Evolutionary conservation across 371 early-diverging fungal species (phyloP), one percentile per base, ranked within the genome.

Genomic region (Mortierella polycephala): DNA sequence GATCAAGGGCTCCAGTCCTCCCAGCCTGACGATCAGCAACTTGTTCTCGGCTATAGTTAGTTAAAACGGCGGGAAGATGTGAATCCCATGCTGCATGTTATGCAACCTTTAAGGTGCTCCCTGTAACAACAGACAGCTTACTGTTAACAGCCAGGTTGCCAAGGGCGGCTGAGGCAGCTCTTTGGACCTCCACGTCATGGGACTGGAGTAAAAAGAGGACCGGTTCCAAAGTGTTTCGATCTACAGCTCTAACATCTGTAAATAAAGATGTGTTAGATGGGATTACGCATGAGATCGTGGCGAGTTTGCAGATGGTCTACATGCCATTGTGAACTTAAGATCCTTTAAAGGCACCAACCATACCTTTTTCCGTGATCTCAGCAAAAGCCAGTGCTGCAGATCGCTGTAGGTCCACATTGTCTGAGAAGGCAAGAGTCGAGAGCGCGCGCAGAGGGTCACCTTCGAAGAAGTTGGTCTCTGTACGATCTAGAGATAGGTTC

Each of bases 341-440:
- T 30, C 4, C 30, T 30, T 30, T 30, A 30, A 30, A 30, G 30
- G 4, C 30, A 30, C 30, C 44, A 23, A 30, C 30, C 44, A 23
- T 71, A 89, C 90, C 90, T 83, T 90, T 91, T 77, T 96, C 97
- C 9, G 96, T 94, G 49, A 96, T 91, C 84, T 96, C 96, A 50
- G 95, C 96, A 85, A 96, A 96, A 1, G 95, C 95, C 57, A 95
- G 83, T 21, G 97, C 96, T 1, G 96, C 96, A 16, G 95, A 95
- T 52, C 95, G 85, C 80, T 95, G 95, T 54, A 95, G 79, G 69
- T 94, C 95, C 20, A 95, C 88, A 75, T 94, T 93, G 63, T 93
- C 92, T 18, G 95, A 94, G 83, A 90, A 94, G 9, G 94, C 93
- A 30, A 96, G 82, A 6, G 93, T 93, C 14, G 94, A 91, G 37